These are phyloP conservation scores for Clonostachys sp. DNA, from an alignment of 2,329 filamentous ascomycete species.

Conservation along the genomic window DNA sequence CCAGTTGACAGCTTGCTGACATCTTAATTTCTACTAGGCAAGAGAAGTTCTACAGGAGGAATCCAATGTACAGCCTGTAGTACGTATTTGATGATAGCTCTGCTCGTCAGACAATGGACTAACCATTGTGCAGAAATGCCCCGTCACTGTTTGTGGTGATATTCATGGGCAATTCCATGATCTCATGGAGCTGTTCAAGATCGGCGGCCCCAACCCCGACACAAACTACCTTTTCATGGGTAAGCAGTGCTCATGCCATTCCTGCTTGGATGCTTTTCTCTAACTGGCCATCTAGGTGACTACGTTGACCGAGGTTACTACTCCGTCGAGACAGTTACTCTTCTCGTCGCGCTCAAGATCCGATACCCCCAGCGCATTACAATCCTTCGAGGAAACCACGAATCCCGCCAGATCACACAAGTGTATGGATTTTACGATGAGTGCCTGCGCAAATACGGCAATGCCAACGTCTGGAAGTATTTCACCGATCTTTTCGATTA, in stretches of 20 bases:
- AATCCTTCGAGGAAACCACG: slow-evolving; percentile 97
- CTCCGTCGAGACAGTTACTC: slow-evolving; percentile 95
- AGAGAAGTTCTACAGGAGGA: slow-evolving; percentile 95
- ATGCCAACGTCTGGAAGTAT: slow-evolving; percentile 98
- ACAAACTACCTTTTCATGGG: slow-evolving; percentile 99
- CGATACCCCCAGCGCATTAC: slow-evolving; percentile 97
- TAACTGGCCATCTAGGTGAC: slow-evolving; percentile 58
- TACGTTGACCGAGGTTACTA: slow-evolving; percentile 99
- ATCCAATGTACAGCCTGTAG: slow-evolving; percentile 98
- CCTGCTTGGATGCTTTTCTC: neutral
- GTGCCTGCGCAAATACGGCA: slow-evolving; percentile 97
- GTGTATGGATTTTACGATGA: slow-evolving; percentile 99
- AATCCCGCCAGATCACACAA: slow-evolving; percentile 97
- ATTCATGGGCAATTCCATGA: slow-evolving; percentile 99
- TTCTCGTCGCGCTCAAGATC: slow-evolving; percentile 95
- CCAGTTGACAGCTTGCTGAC: too few species aligned
- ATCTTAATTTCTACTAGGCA: slow-evolving; percentile 51
- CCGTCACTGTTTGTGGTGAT: slow-evolving; percentile 96
- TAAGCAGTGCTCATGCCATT: slow-evolving; percentile 34
- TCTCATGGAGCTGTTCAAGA: slow-evolving; percentile 99
- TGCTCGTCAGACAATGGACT: slow-evolving; percentile 12
- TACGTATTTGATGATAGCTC: slow-evolving; percentile 40
- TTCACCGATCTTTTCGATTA: slow-evolving; percentile 99
- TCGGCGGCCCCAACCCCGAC: slow-evolving; percentile 94
- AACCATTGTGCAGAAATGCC: slow-evolving; percentile 71